Evolutionary conservation across 306 rosid genomes (phyloP), one percentile per base, ranked within the genome.

Genomic region (Trifolium fragiferum): DNA sequence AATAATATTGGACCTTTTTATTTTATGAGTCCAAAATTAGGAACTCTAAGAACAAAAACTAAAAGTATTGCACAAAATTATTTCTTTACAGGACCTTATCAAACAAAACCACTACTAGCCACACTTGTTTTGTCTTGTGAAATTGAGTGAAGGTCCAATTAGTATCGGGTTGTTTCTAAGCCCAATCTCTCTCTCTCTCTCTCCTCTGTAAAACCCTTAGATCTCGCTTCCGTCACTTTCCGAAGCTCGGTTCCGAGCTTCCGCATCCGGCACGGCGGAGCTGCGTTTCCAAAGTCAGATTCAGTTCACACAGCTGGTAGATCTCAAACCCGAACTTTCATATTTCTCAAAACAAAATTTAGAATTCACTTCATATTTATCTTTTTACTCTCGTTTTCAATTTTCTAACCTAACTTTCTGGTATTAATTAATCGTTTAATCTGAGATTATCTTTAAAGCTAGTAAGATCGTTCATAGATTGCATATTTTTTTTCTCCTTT

Each of bases 141-240:
- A 49, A 13, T 32, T 38, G 13, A 13, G 25, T 38, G 13, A 82
- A 82, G 93, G 96, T 92, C 98, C 98, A 90, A 82, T 89, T 86
- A 77, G 84, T 66, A 72, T 73, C 93, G 96, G 96, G 96, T 92
- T 80, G 47, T 74, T 79, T 32, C 60, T 54, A 86, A 92, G 96
- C 96, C 98, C 96, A 90, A 89, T 84, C 87, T 80, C 87, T 18
- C 68, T 30, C 86, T 53, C 81, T 46, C 70, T 23, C 71, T 13
- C 76, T 8, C 49, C 27, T 62, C 3, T 57, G 7, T 87, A 71
- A 76, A 84, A 87, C 81, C 90, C 98, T 90, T 83, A 85, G 88
- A 87, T 90, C 96, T 78, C 83, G 21, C 78, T 67, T 86, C 76
- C 78, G 79, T 25, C 73, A 69, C 58, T 69, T 19, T 19, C 75